A percentile compares a stretch with the other conserved stretches of the same genome.
phyloP scores from a whole-genome alignment of 352 stramenopile species.

The Pythium phragmiticola region DNA sequence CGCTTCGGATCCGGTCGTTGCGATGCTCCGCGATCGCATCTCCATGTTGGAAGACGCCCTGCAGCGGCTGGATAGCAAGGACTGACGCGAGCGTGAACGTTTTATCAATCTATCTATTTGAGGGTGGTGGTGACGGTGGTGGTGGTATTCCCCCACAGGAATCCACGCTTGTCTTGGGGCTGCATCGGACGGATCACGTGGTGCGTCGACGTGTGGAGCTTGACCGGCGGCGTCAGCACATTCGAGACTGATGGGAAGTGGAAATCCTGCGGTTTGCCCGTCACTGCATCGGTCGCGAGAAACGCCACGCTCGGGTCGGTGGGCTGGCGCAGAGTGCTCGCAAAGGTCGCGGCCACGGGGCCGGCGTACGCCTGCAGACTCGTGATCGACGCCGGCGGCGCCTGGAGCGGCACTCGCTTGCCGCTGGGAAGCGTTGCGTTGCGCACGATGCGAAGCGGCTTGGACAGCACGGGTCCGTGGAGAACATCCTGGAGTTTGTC shows the following conservation, averaged over 20 bases:
- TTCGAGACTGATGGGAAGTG: constrained; percentile 56
- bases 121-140: not conserved
- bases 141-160: constrained; percentile 41
- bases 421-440: constrained; percentile 76
- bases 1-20: constrained; percentile 36
- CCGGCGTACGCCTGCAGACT: constrained; percentile 63
- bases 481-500: constrained; percentile 84
- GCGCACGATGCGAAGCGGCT: constrained; percentile 74
- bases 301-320: constrained; percentile 36
- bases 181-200: constrained; percentile 42
- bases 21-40: constrained; percentile 45
- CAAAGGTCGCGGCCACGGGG: constrained; percentile 50
- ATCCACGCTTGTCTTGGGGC: constrained; percentile 37
- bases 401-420: constrained; percentile 60
- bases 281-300: constrained; percentile 31
- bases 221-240: constrained; percentile 56
- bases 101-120: not conserved
- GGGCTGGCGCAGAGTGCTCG: constrained; percentile 38
- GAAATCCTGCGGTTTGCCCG: constrained; percentile 51
- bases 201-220: constrained; percentile 48
- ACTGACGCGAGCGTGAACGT: not conserved
- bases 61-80: constrained; percentile 23
- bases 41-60: constrained; percentile 45
- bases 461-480: constrained; percentile 41
- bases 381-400: constrained; percentile 67